Conservation (phyloP, 129 eudicot genomes). For the Helichrysum umbraculigerum region DNA sequence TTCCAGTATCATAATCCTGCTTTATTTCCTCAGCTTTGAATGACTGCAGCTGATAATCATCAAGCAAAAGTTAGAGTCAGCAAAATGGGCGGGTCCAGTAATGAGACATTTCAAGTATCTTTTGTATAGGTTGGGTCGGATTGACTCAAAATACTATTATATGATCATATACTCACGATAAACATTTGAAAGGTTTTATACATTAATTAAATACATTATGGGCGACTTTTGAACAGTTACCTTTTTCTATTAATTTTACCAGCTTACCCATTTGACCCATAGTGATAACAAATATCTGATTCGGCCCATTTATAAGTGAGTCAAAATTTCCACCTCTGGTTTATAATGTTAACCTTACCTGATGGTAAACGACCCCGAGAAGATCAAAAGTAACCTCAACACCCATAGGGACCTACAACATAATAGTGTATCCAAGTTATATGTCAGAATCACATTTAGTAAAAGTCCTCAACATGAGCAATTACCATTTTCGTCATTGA, state of each 20-base stretch:
- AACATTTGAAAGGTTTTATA: too few species aligned
- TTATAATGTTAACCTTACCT: constrained; percentile 39
- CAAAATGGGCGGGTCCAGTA: not conserved
- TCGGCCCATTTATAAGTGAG: not conserved
- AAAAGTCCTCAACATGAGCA: not conserved
- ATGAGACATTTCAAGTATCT: not conserved
- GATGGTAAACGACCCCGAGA: constrained; percentile 86
- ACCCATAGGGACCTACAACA: constrained; percentile 76
- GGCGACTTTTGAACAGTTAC: not conserved
- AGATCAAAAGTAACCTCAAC: constrained; percentile 87
- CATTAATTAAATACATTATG: too few species aligned
- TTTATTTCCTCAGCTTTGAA: constrained; percentile 77
- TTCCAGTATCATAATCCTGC: constrained; percentile 97
- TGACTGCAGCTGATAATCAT: constrained; percentile 63
- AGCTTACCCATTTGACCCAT: not conserved
- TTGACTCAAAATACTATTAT: not conserved
- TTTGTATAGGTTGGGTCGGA: not conserved
- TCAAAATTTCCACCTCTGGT: not conserved
- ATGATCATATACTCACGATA: too few species aligned
- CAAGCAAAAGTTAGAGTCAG: constrained; percentile 3
- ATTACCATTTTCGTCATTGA: not conserved
- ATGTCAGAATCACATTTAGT: not conserved
- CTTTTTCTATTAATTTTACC: not conserved
- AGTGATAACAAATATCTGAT: not conserved
- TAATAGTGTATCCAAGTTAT: not conserved